A percentile compares a stretch with the other conserved stretches of the same genome.
These are phyloP conservation scores for Zopfia rhizophila DNA, from an alignment of 2,329 filamentous ascomycete genomes.

Conservation along the genomic window DNA sequence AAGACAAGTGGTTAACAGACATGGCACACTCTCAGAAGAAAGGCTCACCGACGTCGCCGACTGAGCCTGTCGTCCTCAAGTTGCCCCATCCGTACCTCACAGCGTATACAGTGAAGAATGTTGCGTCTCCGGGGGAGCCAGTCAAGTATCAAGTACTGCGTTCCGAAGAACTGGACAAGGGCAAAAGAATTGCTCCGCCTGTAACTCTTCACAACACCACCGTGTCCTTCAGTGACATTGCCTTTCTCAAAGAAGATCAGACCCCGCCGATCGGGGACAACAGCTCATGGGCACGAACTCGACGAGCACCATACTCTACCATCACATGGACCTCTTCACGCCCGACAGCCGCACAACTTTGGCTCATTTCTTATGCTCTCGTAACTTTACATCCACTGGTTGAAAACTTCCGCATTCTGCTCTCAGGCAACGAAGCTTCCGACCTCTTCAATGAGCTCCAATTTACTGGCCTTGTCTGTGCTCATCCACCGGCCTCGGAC, in stretches of 20 bases:
- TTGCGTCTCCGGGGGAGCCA: slow-evolving; percentile 31
- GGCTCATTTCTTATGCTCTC: slow-evolving; percentile 60
- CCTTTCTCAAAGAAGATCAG: slow-evolving; percentile 33
- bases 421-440: slow-evolving; percentile 51
- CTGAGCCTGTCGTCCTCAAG: slow-evolving; percentile 42
- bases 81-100: slow-evolving; percentile 52
- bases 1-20: slow-evolving; percentile 9
- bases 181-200: slow-evolving; percentile 35
- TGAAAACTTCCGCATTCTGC: slow-evolving; percentile 57
- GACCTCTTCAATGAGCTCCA: slow-evolving; percentile 55
- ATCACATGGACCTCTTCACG: slow-evolving; percentile 54
- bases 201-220: slow-evolving; percentile 38
- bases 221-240: slow-evolving; percentile 43
- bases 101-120: slow-evolving; percentile 41
- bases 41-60: slow-evolving; percentile 6
- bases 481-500: slow-evolving; percentile 53
- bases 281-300: slow-evolving; percentile 57
- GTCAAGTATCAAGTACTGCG: slow-evolving; percentile 33
- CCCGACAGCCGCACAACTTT: slow-evolving; percentile 59
- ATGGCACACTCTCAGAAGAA: slow-evolving; percentile 35
- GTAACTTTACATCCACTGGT: slow-evolving; percentile 56
- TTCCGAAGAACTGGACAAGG: slow-evolving; percentile 28
- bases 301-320: slow-evolving; percentile 54
- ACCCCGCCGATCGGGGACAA: slow-evolving; percentile 45
- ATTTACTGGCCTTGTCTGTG: slow-evolving; percentile 55